These are phyloP conservation scores for Aspergillus pseudotamarii DNA, from an alignment of 2,329 filamentous ascomycete genomes.

Conservation along the genomic window DNA sequence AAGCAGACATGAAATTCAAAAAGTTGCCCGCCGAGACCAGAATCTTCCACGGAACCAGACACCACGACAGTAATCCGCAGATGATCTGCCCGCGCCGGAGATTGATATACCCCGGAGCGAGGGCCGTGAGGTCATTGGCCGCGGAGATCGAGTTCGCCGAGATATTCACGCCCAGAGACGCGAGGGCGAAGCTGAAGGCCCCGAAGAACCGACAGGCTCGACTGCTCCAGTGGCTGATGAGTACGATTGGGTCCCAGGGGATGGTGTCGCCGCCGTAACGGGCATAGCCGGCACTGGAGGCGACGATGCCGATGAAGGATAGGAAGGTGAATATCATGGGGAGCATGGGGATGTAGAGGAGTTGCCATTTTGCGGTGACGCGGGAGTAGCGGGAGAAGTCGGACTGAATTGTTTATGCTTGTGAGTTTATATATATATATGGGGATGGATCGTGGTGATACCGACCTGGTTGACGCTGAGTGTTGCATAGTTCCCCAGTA, in stretches of 20 bases:
- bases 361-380: conserved; percentile 52
- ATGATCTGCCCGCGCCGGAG: conserved; percentile 60
- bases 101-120: conserved; percentile 58
- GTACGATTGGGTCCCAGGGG: conserved; percentile 49
- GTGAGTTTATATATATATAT: too few relatives aligned
- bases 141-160: conserved; percentile 54
- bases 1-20: conserved; percentile 67
- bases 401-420: conserved; percentile 43
- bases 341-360: conserved; percentile 54
- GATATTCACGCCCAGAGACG: conserved; percentile 59
- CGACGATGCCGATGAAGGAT: conserved; percentile 50
- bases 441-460: too few relatives aligned
- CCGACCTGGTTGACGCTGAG: conserved; percentile 51
- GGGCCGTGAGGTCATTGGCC: conserved; percentile 60
- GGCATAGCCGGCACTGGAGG: conserved; percentile 44
- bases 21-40: conserved; percentile 61
- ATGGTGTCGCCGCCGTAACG: conserved; percentile 36
- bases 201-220: conserved; percentile 53
- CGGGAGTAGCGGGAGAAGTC: conserved; percentile 60
- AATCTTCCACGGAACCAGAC: conserved; percentile 68
- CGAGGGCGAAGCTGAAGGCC: conserved; percentile 57
- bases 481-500: conserved; percentile 56
- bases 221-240: conserved; percentile 43
- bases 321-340: conserved; percentile 58
- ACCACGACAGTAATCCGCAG: conserved; percentile 60